Percentiles rank a stretch among this genome's conserved stretches.
These are phyloP conservation scores for Thinopyrum obtusiflorum DNA, from an alignment of 202 grass and related monocot species.

Conservation along the genomic window DNA sequence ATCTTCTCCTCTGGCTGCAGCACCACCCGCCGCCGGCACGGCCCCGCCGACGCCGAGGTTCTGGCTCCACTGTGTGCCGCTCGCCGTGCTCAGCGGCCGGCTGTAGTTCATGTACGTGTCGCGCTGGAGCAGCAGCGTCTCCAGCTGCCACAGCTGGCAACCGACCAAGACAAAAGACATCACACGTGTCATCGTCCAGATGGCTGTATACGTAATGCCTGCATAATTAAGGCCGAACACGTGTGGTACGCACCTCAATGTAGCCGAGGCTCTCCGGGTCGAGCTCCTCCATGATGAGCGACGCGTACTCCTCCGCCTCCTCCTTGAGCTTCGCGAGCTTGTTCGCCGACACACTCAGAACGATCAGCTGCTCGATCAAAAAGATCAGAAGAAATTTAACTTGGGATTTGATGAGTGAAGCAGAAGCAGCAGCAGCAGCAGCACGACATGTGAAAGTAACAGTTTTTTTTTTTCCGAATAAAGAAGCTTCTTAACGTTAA, in stretches of 20 bases:
- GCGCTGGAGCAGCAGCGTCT: constrained; percentile 87
- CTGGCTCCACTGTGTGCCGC: constrained; percentile 92
- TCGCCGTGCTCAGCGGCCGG: constrained; percentile 81
- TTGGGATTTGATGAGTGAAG: background rate
- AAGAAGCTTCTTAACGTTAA: constrained; percentile 34
- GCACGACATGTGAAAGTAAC: constrained; percentile 17
- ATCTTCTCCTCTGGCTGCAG: background rate
- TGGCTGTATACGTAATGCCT: background rate
- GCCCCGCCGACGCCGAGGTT: constrained; percentile 50
- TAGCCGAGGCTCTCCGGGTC: constrained; percentile 97
- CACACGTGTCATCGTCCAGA: constrained; percentile 30
- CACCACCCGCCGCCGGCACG: background rate
- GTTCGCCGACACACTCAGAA: constrained; percentile 94
- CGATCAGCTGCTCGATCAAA: constrained; percentile 77
- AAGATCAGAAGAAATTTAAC: background rate
- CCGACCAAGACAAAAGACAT: background rate
- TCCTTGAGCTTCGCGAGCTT: constrained; percentile 95
- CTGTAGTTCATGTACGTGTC: constrained; percentile 99
- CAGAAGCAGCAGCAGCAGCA: background rate
- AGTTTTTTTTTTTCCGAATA: no score
- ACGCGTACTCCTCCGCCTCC: constrained; percentile 92
- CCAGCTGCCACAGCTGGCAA: constrained; percentile 89
- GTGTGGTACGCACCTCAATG: constrained; percentile 53
- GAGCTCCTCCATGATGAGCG: constrained; percentile 98
- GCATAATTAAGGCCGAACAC: background rate